These are phyloP conservation scores for Acanthamoeba royreba DNA, from an alignment of 208 protist species.

Conservation along the genomic window DNA sequence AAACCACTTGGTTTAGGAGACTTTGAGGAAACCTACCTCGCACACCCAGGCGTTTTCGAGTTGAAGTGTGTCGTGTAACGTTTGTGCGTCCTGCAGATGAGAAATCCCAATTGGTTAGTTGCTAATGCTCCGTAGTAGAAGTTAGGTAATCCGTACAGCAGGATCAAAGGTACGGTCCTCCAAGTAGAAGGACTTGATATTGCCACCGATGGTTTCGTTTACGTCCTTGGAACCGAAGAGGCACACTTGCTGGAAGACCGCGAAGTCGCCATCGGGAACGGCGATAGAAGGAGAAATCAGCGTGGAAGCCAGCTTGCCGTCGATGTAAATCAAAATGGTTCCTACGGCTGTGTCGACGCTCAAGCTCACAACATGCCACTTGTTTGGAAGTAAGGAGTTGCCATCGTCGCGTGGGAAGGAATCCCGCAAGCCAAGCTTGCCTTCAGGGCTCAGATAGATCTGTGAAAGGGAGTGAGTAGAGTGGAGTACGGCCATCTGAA, in stretches of 20 bases:
- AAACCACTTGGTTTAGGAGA: neutral
- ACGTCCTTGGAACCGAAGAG: constrained; percentile 3
- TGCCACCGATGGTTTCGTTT: neutral
- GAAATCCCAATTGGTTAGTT: neutral
- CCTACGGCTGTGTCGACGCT: neutral
- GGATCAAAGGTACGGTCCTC: neutral
- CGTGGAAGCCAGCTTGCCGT: constrained; percentile 15
- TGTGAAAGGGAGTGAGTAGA: neutral
- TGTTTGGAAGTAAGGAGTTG: neutral
- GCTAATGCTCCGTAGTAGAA: neutral
- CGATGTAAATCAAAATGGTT: neutral
- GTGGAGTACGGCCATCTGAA: neutral
- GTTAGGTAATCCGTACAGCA: neutral
- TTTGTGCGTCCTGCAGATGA: neutral
- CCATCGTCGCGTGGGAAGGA: neutral
- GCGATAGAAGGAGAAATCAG: neutral
- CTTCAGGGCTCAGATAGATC: neutral
- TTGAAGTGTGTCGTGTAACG: neutral
- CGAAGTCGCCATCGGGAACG: neutral
- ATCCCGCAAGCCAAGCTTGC: constrained; percentile 6
- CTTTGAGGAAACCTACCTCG: neutral
- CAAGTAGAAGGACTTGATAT: constrained; percentile 27
- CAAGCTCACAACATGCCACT: constrained; percentile 7
- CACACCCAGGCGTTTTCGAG: neutral
- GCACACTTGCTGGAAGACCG: constrained; percentile 23